Evolutionary conservation across 1,284 basidiomycete genomes (phyloP).

Genomic region (Schizophyllum amplum): DNA sequence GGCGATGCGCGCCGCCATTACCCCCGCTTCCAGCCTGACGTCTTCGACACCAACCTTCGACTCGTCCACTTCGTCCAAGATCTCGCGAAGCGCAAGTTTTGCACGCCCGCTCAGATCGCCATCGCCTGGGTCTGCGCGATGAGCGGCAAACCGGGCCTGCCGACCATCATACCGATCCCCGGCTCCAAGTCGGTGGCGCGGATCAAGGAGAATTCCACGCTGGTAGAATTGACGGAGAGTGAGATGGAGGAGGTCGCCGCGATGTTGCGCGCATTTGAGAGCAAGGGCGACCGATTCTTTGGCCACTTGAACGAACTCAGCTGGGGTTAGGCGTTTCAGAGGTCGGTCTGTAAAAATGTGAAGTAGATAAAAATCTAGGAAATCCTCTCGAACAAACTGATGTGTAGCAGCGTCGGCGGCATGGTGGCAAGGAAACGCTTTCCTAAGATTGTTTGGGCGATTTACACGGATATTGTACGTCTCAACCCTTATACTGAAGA

Average conservation of each 20-base stretch:
- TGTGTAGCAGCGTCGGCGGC: no score
- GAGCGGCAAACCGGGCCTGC: slow-evolving; percentile 39
- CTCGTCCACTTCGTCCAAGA: slow-evolving; percentile 41
- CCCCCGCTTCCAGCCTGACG: slow-evolving; percentile 22
- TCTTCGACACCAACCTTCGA: slow-evolving; percentile 46
- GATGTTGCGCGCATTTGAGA: not conserved
- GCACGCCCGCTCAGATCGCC: slow-evolving; percentile 49
- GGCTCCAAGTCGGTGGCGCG: slow-evolving; percentile 29
- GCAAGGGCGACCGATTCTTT: not conserved
- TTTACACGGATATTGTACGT: no score
- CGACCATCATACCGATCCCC: slow-evolving; percentile 45
- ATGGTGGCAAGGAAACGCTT: no score
- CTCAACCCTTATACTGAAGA: no score
- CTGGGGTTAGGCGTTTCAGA: not conserved
- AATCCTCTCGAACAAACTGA: not conserved
- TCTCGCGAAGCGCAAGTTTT: slow-evolving; percentile 39
- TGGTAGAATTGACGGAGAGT: not conserved
- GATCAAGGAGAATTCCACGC: slow-evolving; percentile 10
- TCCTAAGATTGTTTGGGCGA: no score
- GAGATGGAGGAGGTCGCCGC: not conserved
- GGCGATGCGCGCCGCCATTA: slow-evolving; percentile 18
- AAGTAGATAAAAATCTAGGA: not conserved
- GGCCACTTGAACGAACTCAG: not conserved
- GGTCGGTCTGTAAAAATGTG: not conserved
- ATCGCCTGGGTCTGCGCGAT: slow-evolving; percentile 52